Base-by-base conservation (phyloP, 208 protist species). In the Trypanosoma melophagium region DNA sequence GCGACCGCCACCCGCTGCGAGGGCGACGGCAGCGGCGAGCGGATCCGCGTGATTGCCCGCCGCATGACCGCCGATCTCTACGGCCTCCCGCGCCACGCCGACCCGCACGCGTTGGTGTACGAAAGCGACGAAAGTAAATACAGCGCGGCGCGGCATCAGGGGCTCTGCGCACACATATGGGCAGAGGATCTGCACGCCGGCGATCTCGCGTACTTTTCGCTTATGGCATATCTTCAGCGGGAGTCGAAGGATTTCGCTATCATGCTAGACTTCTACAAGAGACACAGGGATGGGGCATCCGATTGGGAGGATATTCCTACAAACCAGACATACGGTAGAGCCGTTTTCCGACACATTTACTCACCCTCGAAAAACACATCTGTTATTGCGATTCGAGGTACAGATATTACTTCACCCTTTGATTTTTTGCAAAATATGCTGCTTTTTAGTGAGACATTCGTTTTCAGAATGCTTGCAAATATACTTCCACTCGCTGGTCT, bases 371-470 rank as follows among this genome's bases (percentile, higher is more conserved):
- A 60, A 38, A 69, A 77, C 35, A 60, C 63, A 17, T 74, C 72
- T 19, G 72, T 77, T 52, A 77, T 77, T 74, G 72, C 72, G 3
- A 58, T 77, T 14, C 55, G 72, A 31, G 72, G 72, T 16, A 77
- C 72, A 10, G 67, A 71, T 28, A 49, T 71, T 31, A 73, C 58
- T 3, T 66, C 70, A 41, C 60, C 70, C 3, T 65, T 71, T 55
- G 72, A 77, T 47, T 31, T 77, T 16, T 17, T 77, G 38, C 72
- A 77, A 62, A 74, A 77, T 28, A 41, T 77, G 17, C 54, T 74
- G 19, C 45, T 77, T 44, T 77, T 74, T 50, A 59, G 59, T 57
- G 72, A 77, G 21, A 71, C 53, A 17, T 22, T 53, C 22, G 9
- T 77, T 21, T 70, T 77, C n/a, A 60, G 67, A 25, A 35, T 71